A percentile compares a stretch with the other conserved stretches of the same genome.
Conservation (phyloP, 768 basidiomycete genomes). For the Mycena floridula region DNA sequence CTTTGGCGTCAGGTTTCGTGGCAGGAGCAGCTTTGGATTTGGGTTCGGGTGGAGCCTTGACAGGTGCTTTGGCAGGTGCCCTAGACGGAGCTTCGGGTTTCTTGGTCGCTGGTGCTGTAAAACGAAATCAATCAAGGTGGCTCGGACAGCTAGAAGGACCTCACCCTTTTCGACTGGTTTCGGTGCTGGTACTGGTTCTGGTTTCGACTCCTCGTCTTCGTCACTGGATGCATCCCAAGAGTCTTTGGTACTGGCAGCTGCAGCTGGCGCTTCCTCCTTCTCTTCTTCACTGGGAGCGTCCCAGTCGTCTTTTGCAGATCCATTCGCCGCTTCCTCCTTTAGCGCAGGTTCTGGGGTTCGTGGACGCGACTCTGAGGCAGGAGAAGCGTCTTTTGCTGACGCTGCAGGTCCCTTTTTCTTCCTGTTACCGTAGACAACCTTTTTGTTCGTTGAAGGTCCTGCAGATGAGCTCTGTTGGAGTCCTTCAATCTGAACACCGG, state of each 20-base stretch:
- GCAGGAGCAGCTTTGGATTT: constrained; percentile 21
- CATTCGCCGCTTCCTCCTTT: constrained; percentile 6
- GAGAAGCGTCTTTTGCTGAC: constrained; percentile 45
- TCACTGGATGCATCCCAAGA: constrained; percentile 48
- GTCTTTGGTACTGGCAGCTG: constrained; percentile 29
- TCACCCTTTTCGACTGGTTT: too few relatives aligned
- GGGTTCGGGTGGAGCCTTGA: constrained; percentile 4
- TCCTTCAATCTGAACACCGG: constrained; percentile 87
- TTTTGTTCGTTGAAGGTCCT: constrained; percentile 46
- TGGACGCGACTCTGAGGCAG: constrained; percentile 49
- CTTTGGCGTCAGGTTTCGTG: constrained; percentile 13
- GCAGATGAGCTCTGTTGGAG: constrained; percentile 53
- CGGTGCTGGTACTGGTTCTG: too few relatives aligned
- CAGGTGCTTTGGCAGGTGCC: constrained; percentile 1
- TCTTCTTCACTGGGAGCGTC: constrained; percentile 64
- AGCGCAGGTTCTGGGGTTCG: constrained; percentile 36
- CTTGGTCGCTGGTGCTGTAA: constrained; percentile 13
- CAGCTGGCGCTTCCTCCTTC: constrained; percentile 18
- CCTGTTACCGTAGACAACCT: constrained; percentile 75
- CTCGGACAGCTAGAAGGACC: too few relatives aligned
- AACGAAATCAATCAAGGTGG: too few relatives aligned
- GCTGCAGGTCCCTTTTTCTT: constrained; percentile 67
- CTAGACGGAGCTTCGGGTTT: constrained; percentile 16
- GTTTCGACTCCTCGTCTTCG: constrained; percentile 27
- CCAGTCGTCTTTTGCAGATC: constrained; percentile 51